Base-by-base conservation (phyloP, 139 green algal species). In the Desmodesmus armatus region DNA sequence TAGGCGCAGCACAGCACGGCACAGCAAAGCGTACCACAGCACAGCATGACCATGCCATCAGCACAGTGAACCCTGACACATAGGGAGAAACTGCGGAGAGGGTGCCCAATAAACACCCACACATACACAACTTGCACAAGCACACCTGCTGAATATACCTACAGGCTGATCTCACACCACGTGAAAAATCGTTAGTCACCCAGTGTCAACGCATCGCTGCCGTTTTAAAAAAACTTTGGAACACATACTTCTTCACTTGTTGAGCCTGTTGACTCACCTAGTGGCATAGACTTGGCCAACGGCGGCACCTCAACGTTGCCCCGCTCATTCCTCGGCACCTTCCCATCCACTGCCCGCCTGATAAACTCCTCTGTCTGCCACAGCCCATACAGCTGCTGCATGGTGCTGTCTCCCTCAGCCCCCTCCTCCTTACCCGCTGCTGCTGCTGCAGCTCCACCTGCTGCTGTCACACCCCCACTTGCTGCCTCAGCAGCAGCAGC, bases 281-380 rank as follows among this genome's bases (percentile, higher is more conserved):
- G 19, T 9, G 96, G 96, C 66, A 98, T 83, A 0, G 35, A 40
- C 1, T 75, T 29, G 0, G 85, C 83, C 25, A 97, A 88, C 29
- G 96, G 96, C 35, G 96, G 96, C 19, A 88, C 90, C 72, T 97
- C 92, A n/a, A 98, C 91, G 75, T 97, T 97, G 74, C 94, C 94
- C 0, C 91, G 91, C 25, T 94, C 92, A 83, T 97, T 98, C 29
- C 90, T 92, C 23, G 96, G 96, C 72, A 98, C 95, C 23, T 88
- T 87, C 65, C 96, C 95, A 58, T 88, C 88, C 44, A 58, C 51
- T 19, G 94, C 96, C 2, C 72, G 44, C 9, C 91, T 81, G 41
- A 44, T 53, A 91, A 89, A 96, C 5, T 60, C 60, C 27, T 87
- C 65, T 2, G 94, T 97, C 92, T 98, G 96, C 96, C 96, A 98